Conservation (phyloP, 2,329 filamentous ascomycete species). For the Chlorencoelia australis region DNA sequence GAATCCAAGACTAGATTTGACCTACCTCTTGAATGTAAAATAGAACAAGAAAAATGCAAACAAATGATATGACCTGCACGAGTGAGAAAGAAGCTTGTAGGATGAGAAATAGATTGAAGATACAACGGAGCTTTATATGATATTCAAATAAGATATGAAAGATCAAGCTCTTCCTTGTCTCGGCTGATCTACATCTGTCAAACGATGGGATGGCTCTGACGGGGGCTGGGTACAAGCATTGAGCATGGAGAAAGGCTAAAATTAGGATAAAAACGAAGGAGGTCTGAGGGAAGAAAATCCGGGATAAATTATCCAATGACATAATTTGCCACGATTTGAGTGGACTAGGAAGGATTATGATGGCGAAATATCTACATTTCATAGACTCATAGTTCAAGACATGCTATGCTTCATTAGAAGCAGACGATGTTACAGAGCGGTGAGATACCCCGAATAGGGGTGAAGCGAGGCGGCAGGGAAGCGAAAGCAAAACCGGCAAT, state of each 20-base stretch:
- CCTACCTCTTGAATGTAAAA: conserved; percentile 17
- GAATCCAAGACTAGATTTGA: not conserved
- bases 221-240: no score
- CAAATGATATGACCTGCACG: conserved; percentile 21
- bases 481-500: conserved; percentile 10
- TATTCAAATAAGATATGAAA: conserved; percentile 14
- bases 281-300: conserved; percentile 1
- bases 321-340: conserved; percentile 2
- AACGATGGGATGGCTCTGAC: no score
- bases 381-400: no score
- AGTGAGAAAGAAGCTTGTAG: conserved; percentile 12
- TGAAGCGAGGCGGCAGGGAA: conserved; percentile 4
- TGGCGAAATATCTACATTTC: conserved; percentile 2
- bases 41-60: not conserved
- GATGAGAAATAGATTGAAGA: conserved; percentile 10
- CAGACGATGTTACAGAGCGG: no score
- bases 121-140: conserved; percentile 14
- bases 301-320: not conserved
- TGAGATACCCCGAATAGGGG: no score
- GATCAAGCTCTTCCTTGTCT: conserved; percentile 13
- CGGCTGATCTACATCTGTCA: conserved; percentile 25
- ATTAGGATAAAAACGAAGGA: conserved; percentile 8
- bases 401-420: no score
- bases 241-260: no score
- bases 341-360: not conserved